These are phyloP conservation scores for Phytopythium cucurbitacearum DNA, from an alignment of 352 stramenopile species.

Conservation along the genomic window DNA sequence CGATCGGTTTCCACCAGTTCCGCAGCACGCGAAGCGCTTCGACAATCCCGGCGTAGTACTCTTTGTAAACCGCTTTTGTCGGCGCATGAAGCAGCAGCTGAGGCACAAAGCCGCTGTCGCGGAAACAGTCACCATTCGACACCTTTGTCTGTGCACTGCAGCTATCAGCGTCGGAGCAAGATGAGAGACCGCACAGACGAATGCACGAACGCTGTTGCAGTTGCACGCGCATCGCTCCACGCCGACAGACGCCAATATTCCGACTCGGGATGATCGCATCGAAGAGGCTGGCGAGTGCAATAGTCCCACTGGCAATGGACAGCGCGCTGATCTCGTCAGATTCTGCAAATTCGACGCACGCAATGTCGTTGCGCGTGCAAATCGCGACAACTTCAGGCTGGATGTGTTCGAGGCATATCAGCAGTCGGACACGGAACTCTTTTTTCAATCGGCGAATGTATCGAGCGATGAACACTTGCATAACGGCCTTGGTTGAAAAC, in stretches of 20 bases:
- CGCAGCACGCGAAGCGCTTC: constrained; percentile 55
- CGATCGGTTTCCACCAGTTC: constrained; percentile 24
- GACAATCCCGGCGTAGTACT: constrained; percentile 51
- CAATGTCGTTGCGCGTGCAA: constrained; percentile 41
- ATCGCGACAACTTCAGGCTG: constrained; percentile 34
- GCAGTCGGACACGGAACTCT: constrained; percentile 22
- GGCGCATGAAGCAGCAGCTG: constrained; percentile 55
- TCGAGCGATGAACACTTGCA: constrained; percentile 22
- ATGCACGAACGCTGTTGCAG: constrained; percentile 41
- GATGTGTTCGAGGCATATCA: constrained; percentile 45
- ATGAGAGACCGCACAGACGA: constrained; percentile 25
- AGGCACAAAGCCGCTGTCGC: constrained; percentile 10
- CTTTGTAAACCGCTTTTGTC: constrained; percentile 60
- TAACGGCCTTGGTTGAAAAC: constrained; percentile 17
- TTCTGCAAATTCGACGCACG: constrained; percentile 60
- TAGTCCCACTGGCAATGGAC: constrained; percentile 28
- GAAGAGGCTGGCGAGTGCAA: constrained; percentile 45
- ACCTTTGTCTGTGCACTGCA: not conserved
- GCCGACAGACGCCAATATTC: constrained; percentile 34
- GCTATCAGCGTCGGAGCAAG: too few relatives aligned
- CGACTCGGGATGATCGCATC: constrained; percentile 23
- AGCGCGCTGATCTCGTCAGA: constrained; percentile 40
- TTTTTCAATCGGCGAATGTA: constrained; percentile 20
- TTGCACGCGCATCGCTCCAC: constrained; percentile 22
- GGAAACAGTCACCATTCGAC: not conserved